These are phyloP conservation scores for Capsaspora owczarzaki DNA, from an alignment of 78 protist genomes.

Conservation along the genomic window DNA sequence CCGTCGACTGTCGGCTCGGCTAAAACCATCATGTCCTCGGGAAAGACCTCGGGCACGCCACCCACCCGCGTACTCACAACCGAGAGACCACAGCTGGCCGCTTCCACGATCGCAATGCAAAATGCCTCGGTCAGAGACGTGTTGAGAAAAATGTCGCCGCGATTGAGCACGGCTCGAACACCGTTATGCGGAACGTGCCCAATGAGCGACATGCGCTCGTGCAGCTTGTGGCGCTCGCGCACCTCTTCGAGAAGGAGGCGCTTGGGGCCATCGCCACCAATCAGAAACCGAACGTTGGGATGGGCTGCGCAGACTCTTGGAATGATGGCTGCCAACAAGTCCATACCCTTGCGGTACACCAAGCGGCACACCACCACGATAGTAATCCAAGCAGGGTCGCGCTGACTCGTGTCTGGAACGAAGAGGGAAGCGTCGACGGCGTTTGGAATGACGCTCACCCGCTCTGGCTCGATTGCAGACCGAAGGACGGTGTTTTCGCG, in stretches of 20 bases:
- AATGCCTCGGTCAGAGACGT: slow-evolving; percentile 95
- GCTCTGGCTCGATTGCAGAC: slow-evolving; percentile 64
- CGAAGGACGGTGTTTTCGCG: slow-evolving; percentile 90
- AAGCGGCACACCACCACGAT: slow-evolving; percentile 82
- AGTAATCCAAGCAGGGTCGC: slow-evolving; percentile 34
- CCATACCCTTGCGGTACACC: slow-evolving; percentile 90
- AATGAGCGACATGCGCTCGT: slow-evolving; percentile 79
- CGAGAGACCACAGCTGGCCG: slow-evolving; percentile 76
- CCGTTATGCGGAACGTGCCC: slow-evolving; percentile 77
- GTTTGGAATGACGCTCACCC: slow-evolving; percentile 91
- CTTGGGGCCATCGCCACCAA: slow-evolving; percentile 92
- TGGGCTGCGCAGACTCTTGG: slow-evolving; percentile 52
- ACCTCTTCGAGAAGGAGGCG: slow-evolving; percentile 73
- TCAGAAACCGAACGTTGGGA: slow-evolving; percentile 62
- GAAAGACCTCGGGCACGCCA: slow-evolving; percentile 93
- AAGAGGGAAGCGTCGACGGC: slow-evolving; percentile 82
- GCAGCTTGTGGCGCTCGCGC: slow-evolving; percentile 70
- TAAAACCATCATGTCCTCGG: slow-evolving; percentile 53
- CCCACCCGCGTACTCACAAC: slow-evolving; percentile 87
- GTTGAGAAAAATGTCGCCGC: slow-evolving; percentile 93
- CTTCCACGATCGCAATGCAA: slow-evolving; percentile 96
- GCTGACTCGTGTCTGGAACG: slow-evolving; percentile 53
- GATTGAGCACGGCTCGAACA: slow-evolving; percentile 35
- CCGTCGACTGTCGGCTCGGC: slow-evolving; percentile 59
- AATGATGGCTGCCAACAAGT: slow-evolving; percentile 48